Base-by-base conservation (phyloP, 2,329 filamentous ascomycete genomes). In the Tolypocladium tundrense region DNA sequence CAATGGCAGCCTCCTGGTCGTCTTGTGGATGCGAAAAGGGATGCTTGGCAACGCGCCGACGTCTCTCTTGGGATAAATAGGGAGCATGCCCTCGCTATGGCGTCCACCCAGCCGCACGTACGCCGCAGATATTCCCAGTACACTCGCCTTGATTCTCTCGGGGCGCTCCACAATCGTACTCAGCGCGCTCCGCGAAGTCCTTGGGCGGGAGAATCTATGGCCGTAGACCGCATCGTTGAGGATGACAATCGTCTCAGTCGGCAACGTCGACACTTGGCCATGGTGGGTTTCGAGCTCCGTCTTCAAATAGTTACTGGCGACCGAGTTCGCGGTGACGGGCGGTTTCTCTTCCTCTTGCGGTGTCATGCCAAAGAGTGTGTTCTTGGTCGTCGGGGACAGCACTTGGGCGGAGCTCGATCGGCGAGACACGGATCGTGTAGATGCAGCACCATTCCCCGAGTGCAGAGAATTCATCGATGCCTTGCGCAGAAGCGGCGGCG, bases 221-320 rank as follows among this genome's bases (percentile, higher is more conserved):
- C 93, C 92, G 70, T 97, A 99, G 73, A 93, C 96, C 56, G 88
- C 87, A 74, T 99, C 94, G 66, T 97, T 91, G 2, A 99, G 76
- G 37, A 99, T 81, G 53, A 97, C 91, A 5, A 95, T 74, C 0
- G 91, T 91, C 60, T 91, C 78, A 13, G 81, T 72, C 40, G 73
- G 63, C 33, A 72, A 68, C 10, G 72, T 71, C 2, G 73, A 69
- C 13, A 73, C 69, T 2, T 68, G 67, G 39, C 75, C 73, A 58
- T 86, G 81, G 65, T 90, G 86, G 8, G 79, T 72, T 19, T 82
- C 77, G 39, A 95, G 72, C 69, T 96, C 90, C 60, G 80, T 82
- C 60, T 78, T 77, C 67, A 96, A 89, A 70, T 88, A 84, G 10
- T 83, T 79, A 53, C 78, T 81, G 4, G 90, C 90, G 50, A 93